Evolutionary conservation across 1,284 basidiomycete species (phyloP).

Genomic region (Hymenochaete sp.): DNA sequence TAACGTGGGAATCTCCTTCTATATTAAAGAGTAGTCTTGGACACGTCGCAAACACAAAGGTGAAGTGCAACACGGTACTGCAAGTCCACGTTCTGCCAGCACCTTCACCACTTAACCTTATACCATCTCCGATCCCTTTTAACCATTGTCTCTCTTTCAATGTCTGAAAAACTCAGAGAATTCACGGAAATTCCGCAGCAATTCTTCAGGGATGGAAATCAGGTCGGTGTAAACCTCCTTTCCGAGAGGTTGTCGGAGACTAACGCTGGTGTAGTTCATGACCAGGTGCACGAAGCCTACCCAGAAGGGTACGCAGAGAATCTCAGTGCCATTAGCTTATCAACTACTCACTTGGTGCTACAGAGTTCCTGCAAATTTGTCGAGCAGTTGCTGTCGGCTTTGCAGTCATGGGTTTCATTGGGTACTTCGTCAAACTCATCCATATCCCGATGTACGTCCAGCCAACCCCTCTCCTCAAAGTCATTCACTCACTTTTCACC

Average conservation of each 20-base stretch:
- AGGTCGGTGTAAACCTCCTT: conserved; percentile 43
- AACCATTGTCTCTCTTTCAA: conserved; percentile 27
- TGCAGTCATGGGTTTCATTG: conserved; percentile 96
- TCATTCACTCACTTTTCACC: neutral
- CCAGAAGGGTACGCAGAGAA: conserved; percentile 64
- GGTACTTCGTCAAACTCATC: conserved; percentile 91
- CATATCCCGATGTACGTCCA: conserved; percentile 85
- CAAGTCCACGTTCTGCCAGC: conserved; percentile 21
- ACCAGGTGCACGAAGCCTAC: conserved; percentile 97
- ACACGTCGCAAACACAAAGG: neutral
- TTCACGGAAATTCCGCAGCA: conserved; percentile 87
- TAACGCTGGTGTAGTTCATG: conserved; percentile 60
- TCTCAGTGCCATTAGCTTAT: neutral
- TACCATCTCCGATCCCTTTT: conserved; percentile 1
- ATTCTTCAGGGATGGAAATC: conserved; percentile 89
- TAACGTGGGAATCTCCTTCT: too few relatives aligned
- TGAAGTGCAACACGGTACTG: neutral
- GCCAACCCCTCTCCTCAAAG: too few relatives aligned
- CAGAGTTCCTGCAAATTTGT: conserved; percentile 90
- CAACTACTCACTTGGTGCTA: conserved; percentile 1
- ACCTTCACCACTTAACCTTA: conserved; percentile 4
- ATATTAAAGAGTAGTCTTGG: neutral
- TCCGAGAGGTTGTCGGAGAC: neutral
- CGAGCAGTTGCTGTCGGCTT: conserved; percentile 92
- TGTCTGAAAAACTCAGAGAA: conserved; percentile 89